Percentiles rank a stretch among this genome's conserved stretches.
phyloP scores from a whole-genome alignment of 352 stramenopile species.

The Globisporangium cystogenes region DNA sequence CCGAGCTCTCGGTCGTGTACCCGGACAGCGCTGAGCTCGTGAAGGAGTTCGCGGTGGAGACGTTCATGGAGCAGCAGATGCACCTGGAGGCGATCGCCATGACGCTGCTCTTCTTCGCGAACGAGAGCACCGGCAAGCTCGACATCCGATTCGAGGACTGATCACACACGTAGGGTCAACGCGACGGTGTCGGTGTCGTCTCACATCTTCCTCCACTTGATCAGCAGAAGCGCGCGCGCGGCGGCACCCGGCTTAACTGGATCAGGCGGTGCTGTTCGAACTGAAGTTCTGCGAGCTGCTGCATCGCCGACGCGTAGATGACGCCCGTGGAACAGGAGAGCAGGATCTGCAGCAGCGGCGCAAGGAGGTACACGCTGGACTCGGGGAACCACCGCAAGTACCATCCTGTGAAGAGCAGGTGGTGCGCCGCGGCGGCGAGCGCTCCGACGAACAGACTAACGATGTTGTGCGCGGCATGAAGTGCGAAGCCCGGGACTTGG shows the following conservation, averaged over 20 bases:
- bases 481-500: slow-evolving; percentile 2
- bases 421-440: slow-evolving; percentile 1
- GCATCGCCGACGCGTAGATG: slow-evolving; percentile 8
- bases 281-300: slow-evolving; percentile 5
- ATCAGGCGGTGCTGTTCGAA: not conserved
- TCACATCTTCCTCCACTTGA: too few species aligned
- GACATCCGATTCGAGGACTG: slow-evolving; percentile 54
- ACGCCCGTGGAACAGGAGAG: slow-evolving; percentile 5
- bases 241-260: not conserved
- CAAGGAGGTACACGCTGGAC: slow-evolving; percentile 5
- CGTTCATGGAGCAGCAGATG: slow-evolving; percentile 48
- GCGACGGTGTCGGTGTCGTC: not conserved
- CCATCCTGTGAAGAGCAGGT: slow-evolving; percentile 7
- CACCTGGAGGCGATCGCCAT: slow-evolving; percentile 50
- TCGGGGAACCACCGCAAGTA: slow-evolving; percentile 6
- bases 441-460: slow-evolving; percentile 1
- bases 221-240: slow-evolving; percentile 6
- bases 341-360: slow-evolving; percentile 9
- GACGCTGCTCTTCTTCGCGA: slow-evolving; percentile 37
- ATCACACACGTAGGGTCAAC: not conserved
- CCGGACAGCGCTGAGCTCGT: slow-evolving; percentile 45
- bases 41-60: slow-evolving; percentile 52
- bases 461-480: slow-evolving; percentile 3
- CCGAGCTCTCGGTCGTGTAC: slow-evolving; percentile 31
- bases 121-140: slow-evolving; percentile 15